These are phyloP conservation scores for Lichtheimia hyalospora DNA, from an alignment of 371 early-diverging fungal genomes.

Conservation along the genomic window DNA sequence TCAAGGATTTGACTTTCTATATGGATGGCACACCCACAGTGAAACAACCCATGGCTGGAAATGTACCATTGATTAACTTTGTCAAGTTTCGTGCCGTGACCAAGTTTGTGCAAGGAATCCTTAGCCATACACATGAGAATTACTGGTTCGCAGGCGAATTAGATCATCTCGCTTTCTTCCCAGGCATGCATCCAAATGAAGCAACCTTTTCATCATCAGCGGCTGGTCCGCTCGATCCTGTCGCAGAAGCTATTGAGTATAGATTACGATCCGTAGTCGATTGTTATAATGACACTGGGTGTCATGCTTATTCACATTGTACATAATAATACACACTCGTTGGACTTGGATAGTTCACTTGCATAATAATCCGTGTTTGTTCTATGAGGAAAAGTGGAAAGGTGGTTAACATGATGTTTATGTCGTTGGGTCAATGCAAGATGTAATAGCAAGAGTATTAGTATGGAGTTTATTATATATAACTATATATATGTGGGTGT, in stretches of 20 bases:
- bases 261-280: conserved; percentile 9
- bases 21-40: conserved; percentile 35
- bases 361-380: background rate
- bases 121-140: conserved; percentile 24
- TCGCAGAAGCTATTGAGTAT: conserved; percentile 15
- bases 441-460: too few relatives aligned
- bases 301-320: too few relatives aligned
- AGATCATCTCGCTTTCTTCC: conserved; percentile 31
- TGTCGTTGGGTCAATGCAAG: conserved; percentile 6
- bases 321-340: too few relatives aligned
- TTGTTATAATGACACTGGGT: conserved; percentile 8
- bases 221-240: conserved; percentile 19
- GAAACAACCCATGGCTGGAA: background rate
- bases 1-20: conserved; percentile 48
- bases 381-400: conserved; percentile 25
- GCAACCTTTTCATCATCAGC: background rate
- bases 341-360: too few relatives aligned
- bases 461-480: too few relatives aligned
- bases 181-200: background rate
- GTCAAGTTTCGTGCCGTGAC: conserved; percentile 33
- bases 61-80: conserved; percentile 30
- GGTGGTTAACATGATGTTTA: too few relatives aligned
- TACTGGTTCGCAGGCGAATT: conserved; percentile 37
- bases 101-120: conserved; percentile 21
- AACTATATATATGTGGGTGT: too few relatives aligned